These are phyloP conservation scores for Ballota nigra DNA, from an alignment of 257 asterid genomes.

Conservation along the genomic window DNA sequence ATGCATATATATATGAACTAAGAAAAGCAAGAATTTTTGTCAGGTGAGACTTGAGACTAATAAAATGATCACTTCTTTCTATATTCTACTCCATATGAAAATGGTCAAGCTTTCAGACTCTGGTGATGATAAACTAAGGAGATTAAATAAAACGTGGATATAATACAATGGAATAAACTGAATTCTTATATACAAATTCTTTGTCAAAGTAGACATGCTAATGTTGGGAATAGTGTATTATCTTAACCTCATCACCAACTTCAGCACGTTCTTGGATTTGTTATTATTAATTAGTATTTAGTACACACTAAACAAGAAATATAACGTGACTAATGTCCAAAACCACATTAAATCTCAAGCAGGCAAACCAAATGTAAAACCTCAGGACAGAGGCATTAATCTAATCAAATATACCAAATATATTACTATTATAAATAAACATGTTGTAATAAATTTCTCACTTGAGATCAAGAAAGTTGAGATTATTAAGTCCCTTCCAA, in stretches of 20 bases:
- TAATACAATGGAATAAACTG: neutral
- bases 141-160: neutral
- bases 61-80: neutral
- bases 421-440: too few relatives aligned
- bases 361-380: too few relatives aligned
- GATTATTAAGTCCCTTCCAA: constrained; percentile 50
- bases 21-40: neutral
- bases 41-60: neutral
- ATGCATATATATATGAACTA: neutral
- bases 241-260: neutral
- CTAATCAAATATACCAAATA: too few relatives aligned
- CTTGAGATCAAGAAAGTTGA: constrained; percentile 35
- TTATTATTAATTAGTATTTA: too few relatives aligned
- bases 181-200: too few relatives aligned
- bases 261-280: neutral
- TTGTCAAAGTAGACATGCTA: neutral
- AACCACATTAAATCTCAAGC: too few relatives aligned
- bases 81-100: neutral
- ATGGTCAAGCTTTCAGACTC: neutral
- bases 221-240: neutral
- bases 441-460: constrained; percentile 37
- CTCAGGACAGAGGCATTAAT: too few relatives aligned
- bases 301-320: neutral
- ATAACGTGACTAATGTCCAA: neutral
- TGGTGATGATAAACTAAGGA: neutral